Percentiles rank a stretch among this genome's conserved stretches.
phyloP scores from a whole-genome alignment of 768 basidiomycete species.

The Leccinum longicurvipes region DNA sequence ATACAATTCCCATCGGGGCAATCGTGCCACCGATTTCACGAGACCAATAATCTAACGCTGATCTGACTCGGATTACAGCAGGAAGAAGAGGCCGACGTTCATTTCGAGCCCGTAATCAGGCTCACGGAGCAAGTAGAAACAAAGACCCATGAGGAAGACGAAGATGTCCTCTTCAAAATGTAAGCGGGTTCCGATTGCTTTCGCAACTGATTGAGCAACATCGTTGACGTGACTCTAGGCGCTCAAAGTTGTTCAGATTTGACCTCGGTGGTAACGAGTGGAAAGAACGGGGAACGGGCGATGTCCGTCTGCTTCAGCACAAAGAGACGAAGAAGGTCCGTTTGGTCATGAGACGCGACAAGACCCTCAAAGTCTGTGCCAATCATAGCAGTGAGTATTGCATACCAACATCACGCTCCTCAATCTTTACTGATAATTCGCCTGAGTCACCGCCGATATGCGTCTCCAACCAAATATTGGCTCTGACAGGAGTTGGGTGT shows the following conservation, averaged over 20 bases:
- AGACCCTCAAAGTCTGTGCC: slow-evolving; percentile 98
- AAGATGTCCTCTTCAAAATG: slow-evolving; percentile 95
- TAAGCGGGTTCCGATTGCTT: slow-evolving; percentile 38
- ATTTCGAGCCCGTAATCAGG: slow-evolving; percentile 95
- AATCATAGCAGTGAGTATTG: slow-evolving; percentile 83
- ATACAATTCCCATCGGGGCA: slow-evolving; percentile 19
- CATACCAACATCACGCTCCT: neutral
- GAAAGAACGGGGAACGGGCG: slow-evolving; percentile 98
- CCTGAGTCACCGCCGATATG: slow-evolving; percentile 83
- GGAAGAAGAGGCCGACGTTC: slow-evolving; percentile 81
- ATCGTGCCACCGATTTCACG: slow-evolving; percentile 28
- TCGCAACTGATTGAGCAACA: neutral
- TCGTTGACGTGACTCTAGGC: slow-evolving; percentile 49
- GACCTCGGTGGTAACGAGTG: slow-evolving; percentile 75
- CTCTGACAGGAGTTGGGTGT: slow-evolving; percentile 99
- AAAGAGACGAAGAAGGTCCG: slow-evolving; percentile 88
- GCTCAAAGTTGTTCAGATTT: slow-evolving; percentile 98
- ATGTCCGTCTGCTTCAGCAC: slow-evolving; percentile 88
- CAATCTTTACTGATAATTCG: slow-evolving; percentile 3
- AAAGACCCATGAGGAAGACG: slow-evolving; percentile 94
- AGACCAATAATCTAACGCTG: slow-evolving; percentile 22
- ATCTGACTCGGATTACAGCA: slow-evolving; percentile 30
- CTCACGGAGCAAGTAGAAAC: slow-evolving; percentile 94
- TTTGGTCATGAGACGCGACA: slow-evolving; percentile 99
- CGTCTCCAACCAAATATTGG: slow-evolving; percentile 95